Evolutionary conservation across 768 basidiomycete genomes (phyloP), one percentile per base, ranked within the genome.

Genomic region (Coprinopsis marcescibilis): DNA sequence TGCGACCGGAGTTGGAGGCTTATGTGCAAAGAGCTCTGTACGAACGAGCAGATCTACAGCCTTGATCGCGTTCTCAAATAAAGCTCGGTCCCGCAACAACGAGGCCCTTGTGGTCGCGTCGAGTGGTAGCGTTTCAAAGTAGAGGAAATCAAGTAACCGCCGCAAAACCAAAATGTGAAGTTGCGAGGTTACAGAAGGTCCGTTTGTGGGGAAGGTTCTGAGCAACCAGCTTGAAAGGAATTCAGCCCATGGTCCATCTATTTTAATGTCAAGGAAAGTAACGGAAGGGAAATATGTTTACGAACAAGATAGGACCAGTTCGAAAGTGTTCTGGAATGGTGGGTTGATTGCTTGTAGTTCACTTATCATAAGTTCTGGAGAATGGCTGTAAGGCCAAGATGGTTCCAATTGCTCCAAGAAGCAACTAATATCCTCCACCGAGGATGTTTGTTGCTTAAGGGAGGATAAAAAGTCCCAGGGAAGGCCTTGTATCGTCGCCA

Each of bases 401-500:
- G 26, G 24, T 27, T 43, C 26, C 41, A 43, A 11, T 30, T 30
- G n/a, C 7, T 30, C 41, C 26, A 43, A 30, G 17, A 43, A 43
- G 27, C 41, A 43, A 30, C n/a, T 15, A 12, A 43, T 30, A 14
- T 17, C 26, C 26, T 43, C 41, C 41, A 4, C 10, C 26, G 41
- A 43, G 41, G 8, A n/a, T 14, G 19, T 30, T 27, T 4, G 4
- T 19, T 43, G 41, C 19, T 30, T 43, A n/a, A 43, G 15, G 41
- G 24, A 6, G 27, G 6, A 13, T 7, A 43, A 20, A 27, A 43
- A 43, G n/a, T 17, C 17, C 14, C 8, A 15, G 14, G 41, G 41
- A 43, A 43, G 41, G 15, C 20, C 46, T 38, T 49, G 20, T 21
- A 23, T 35, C 25, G 43, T 20, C 17, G 33, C 42, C 26, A 34